A percentile compares a stretch with the other conserved stretches of the same genome.
These are phyloP conservation scores for Cryptococcus sp. DNA, from an alignment of 1,284 basidiomycete species.

Conservation along the genomic window DNA sequence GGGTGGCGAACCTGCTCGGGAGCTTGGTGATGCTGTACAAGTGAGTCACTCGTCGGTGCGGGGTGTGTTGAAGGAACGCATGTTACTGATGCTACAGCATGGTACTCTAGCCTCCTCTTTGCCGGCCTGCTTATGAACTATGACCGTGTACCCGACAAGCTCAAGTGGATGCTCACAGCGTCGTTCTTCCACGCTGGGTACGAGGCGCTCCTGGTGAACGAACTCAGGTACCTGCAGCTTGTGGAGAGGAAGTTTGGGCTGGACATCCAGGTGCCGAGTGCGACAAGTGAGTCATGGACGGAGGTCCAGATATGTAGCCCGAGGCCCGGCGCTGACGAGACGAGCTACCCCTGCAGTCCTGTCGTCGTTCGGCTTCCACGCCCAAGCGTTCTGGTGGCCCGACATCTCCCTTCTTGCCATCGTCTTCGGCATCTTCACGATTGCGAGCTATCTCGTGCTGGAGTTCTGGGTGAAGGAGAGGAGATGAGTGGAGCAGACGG, in stretches of 20 bases:
- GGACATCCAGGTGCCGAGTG: constrained; percentile 89
- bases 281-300: constrained; percentile 57
- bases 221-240: constrained; percentile 86
- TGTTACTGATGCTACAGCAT: not conserved
- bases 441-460: constrained; percentile 70
- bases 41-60: constrained; percentile 62
- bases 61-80: not conserved
- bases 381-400: constrained; percentile 94
- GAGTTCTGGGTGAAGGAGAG: constrained; percentile 88
- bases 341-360: constrained; percentile 53
- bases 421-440: constrained; percentile 74
- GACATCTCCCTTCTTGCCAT: constrained; percentile 77
- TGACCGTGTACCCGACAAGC: constrained; percentile 66
- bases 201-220: constrained; percentile 92
- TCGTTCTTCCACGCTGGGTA: constrained; percentile 99
- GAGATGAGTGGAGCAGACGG: constrained; percentile 53
- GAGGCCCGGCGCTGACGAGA: not conserved
- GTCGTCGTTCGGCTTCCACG: constrained; percentile 80
- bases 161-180: constrained; percentile 82
- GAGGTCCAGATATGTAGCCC: not conserved
- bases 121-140: constrained; percentile 93
- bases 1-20: constrained; percentile 88
- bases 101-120: constrained; percentile 70
- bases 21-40: constrained; percentile 97
- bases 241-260: constrained; percentile 86